phyloP scores from a whole-genome alignment of 331 rosid species.

The Malus hybrid region DNA sequence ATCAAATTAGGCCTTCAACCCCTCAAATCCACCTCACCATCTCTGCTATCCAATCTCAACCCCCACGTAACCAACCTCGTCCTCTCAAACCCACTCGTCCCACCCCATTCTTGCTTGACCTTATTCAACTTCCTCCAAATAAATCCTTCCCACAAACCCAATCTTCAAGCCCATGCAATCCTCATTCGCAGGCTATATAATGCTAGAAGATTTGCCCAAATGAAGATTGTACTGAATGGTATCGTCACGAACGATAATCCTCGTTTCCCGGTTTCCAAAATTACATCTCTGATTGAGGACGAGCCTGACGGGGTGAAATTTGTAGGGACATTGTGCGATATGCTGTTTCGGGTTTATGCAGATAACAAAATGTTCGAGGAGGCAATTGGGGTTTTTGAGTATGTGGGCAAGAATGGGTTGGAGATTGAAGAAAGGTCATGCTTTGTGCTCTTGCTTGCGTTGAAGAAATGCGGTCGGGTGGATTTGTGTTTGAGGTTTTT shows the following conservation, averaged over 20 bases:
- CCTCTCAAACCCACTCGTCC: conserved; percentile 50
- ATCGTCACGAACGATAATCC: conserved; percentile 26
- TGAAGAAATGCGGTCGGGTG: conserved; percentile 36
- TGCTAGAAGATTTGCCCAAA: conserved; percentile 40
- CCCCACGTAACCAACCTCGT: conserved; percentile 41
- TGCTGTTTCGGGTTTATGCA: conserved; percentile 59
- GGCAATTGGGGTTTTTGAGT: conserved; percentile 53
- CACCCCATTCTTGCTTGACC: conserved; percentile 27
- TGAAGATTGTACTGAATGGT: conserved; percentile 39
- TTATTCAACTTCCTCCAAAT: conserved; percentile 52
- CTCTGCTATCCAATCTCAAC: conserved; percentile 39
- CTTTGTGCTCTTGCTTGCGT: conserved; percentile 56
- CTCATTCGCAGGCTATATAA: conserved; percentile 36
- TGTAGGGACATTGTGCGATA: conserved; percentile 52
- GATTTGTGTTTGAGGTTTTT: conserved; percentile 44
- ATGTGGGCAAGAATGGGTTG: conserved; percentile 27
- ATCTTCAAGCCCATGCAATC: conserved; percentile 50
- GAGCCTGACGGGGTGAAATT: conserved; percentile 17
- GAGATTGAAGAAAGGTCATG: conserved; percentile 78
- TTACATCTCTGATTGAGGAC: conserved; percentile 34
- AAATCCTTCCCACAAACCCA: conserved; percentile 35
- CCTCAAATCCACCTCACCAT: conserved; percentile 20
- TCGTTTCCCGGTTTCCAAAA: conserved; percentile 3
- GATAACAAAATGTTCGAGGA: conserved; percentile 48
- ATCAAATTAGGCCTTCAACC: conserved; percentile 18